Percentiles rank a stretch among this genome's conserved stretches.
These are phyloP conservation scores for Phlebiopsis flavidoalba DNA, from an alignment of 768 basidiomycete species.

Conservation along the genomic window DNA sequence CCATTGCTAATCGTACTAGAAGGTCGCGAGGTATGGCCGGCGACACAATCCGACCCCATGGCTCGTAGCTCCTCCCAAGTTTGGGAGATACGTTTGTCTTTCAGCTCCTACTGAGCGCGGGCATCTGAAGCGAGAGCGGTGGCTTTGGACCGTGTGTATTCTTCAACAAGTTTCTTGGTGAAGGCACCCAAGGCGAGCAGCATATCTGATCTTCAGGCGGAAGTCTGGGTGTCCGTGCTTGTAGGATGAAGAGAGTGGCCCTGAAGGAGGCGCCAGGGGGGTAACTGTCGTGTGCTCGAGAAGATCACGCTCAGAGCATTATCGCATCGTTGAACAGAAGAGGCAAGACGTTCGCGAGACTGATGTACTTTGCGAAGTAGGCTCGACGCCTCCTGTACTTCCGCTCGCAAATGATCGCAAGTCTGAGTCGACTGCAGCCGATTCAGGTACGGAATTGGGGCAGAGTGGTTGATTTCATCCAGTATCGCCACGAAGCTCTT, in stretches of 20 bases:
- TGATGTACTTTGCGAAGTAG: slow-evolving; percentile 47
- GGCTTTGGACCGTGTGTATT: slow-evolving; percentile 39
- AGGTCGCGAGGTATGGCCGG: slow-evolving; percentile 59
- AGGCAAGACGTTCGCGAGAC: slow-evolving; percentile 52
- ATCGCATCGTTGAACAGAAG: slow-evolving; percentile 55
- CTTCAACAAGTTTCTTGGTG: slow-evolving; percentile 47
- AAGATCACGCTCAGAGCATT: slow-evolving; percentile 75
- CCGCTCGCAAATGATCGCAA: slow-evolving; percentile 53
- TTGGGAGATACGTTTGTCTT: slow-evolving; percentile 61
- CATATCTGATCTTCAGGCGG: slow-evolving; percentile 67
- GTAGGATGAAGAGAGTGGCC: slow-evolving; percentile 48
- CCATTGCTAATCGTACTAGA: slow-evolving; percentile 63
- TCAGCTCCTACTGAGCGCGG: slow-evolving; percentile 59
- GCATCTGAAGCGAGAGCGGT: slow-evolving; percentile 47
- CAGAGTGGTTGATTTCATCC: slow-evolving; percentile 40
- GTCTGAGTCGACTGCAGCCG: slow-evolving; percentile 46
- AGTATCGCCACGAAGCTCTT: slow-evolving; percentile 40
- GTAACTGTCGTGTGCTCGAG: slow-evolving; percentile 81
- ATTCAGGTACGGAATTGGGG: slow-evolving; percentile 35
- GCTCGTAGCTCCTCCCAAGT: slow-evolving; percentile 79
- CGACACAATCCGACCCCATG: slow-evolving; percentile 68
- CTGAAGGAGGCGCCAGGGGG: slow-evolving; percentile 55
- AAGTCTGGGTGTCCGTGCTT: slow-evolving; percentile 31
- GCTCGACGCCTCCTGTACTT: slow-evolving; percentile 47
- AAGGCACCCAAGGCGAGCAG: slow-evolving; percentile 58